These are phyloP conservation scores for Euphorbia lathyris DNA, from an alignment of 345 rosid genomes.

Conservation along the genomic window DNA sequence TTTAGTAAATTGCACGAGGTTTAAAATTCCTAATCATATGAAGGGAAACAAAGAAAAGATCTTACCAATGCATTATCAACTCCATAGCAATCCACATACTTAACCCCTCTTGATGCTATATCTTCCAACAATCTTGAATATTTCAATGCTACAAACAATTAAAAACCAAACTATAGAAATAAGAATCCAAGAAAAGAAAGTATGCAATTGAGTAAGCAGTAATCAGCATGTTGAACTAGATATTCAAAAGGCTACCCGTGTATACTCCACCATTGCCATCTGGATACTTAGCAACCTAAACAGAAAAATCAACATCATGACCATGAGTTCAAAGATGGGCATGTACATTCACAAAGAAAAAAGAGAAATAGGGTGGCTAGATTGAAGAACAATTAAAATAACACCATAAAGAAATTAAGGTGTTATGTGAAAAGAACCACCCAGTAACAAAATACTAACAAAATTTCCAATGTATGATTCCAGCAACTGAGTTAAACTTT, in stretches of 20 bases:
- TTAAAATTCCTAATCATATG: not conserved
- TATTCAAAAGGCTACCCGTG: conserved; percentile 47
- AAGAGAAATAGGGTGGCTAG: too few species aligned
- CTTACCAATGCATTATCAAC: conserved; percentile 92
- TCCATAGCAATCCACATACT: conserved; percentile 89
- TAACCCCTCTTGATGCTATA: conserved; percentile 80
- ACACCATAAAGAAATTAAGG: too few species aligned
- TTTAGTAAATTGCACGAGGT: conserved; percentile 15
- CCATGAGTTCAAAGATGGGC: conserved; percentile 8
- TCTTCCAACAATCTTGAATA: conserved; percentile 80
- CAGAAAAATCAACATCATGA: conserved; percentile 21
- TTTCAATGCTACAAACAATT: conserved; percentile 59
- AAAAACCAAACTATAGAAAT: conserved; percentile 12
- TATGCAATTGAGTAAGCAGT: conserved; percentile 7
- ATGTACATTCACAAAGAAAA: conserved; percentile 5
- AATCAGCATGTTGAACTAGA: conserved; percentile 11
- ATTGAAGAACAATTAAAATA: too few species aligned
- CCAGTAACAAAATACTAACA: too few species aligned
- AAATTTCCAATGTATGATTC: too few species aligned
- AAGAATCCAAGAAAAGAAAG: conserved; percentile 18
- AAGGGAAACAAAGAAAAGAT: conserved; percentile 12
- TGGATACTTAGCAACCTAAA: conserved; percentile 92
- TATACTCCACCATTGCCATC: conserved; percentile 99
- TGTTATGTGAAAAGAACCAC: too few species aligned
- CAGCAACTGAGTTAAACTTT: too few species aligned